These are phyloP conservation scores for Cerrena zonata DNA, from an alignment of 1,284 basidiomycete genomes.

Conservation along the genomic window DNA sequence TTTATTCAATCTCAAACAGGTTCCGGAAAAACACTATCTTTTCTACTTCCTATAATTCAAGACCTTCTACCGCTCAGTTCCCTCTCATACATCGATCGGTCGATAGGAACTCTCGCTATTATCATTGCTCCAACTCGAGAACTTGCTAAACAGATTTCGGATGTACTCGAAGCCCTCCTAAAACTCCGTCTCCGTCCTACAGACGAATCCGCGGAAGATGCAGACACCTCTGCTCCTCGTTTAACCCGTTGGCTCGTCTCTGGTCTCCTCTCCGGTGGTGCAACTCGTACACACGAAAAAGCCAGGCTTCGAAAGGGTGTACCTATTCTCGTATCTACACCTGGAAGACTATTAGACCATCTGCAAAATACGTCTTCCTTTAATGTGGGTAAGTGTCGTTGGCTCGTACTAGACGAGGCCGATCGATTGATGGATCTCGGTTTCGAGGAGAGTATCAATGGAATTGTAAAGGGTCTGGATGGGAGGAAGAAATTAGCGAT, in stretches of 20 bases:
- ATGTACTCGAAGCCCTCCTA: conserved; percentile 61
- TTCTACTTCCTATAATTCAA: conserved; percentile 91
- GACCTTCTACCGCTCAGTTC: conserved; percentile 86
- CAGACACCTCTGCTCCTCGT: conserved; percentile 38
- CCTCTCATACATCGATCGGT: conserved; percentile 81
- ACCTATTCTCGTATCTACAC: conserved; percentile 67
- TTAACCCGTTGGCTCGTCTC: conserved; percentile 92
- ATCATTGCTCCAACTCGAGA: conserved; percentile 94
- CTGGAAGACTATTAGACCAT: conserved; percentile 70
- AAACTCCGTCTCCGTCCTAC: conserved; percentile 69
- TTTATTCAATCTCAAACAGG: conserved; percentile 98
- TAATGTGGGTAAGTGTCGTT: conserved; percentile 88
- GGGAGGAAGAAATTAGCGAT: conserved; percentile 71
- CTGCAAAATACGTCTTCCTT: conserved; percentile 82
- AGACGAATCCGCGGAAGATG: conserved; percentile 47
- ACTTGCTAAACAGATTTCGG: conserved; percentile 87
- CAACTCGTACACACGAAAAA: conserved; percentile 71
- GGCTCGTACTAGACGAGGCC: conserved; percentile 96
- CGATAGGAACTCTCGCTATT: conserved; percentile 86
- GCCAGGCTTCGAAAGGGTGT: conserved; percentile 66
- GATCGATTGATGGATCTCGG: conserved; percentile 79
- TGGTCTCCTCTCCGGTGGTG: conserved; percentile 80
- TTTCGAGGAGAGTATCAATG: conserved; percentile 61
- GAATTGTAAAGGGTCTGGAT: conserved; percentile 82
- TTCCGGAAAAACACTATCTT: conserved; percentile 94